Conservation (phyloP, 2,329 filamentous ascomycete species). For the Arachnopeziza araneosa region DNA sequence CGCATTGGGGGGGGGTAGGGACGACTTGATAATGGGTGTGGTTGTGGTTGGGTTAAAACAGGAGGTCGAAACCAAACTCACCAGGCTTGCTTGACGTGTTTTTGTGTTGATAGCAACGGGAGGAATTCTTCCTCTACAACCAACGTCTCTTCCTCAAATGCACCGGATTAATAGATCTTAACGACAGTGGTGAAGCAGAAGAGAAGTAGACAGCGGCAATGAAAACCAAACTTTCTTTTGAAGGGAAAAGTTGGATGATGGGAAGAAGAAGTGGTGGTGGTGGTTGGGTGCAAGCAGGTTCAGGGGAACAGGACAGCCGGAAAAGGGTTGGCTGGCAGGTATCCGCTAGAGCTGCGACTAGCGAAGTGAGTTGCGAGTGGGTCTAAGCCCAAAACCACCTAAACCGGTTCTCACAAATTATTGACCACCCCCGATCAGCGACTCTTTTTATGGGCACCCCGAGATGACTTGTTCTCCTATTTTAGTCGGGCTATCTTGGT, state of each 20-base stretch:
- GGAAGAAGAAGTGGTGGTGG: background rate
- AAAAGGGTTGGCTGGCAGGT: background rate
- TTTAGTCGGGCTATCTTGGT: background rate
- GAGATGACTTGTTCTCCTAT: background rate
- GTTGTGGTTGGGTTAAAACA: background rate
- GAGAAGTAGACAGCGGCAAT: background rate
- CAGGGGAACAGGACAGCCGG: background rate
- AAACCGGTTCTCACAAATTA: background rate
- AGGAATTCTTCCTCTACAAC: background rate
- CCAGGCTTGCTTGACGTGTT: background rate
- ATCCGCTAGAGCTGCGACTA: background rate
- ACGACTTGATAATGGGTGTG: background rate
- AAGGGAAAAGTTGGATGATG: background rate
- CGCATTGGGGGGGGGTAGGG: background rate
- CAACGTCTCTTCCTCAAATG: background rate
- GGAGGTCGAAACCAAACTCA: background rate
- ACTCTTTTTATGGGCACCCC: background rate
- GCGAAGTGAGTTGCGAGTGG: background rate
- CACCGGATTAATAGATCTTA: background rate
- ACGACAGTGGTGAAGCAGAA: background rate
- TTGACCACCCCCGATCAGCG: background rate
- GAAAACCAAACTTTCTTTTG: conserved; percentile 1
- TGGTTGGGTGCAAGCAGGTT: too few relatives aligned
- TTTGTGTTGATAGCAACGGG: background rate
- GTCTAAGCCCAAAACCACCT: background rate